A percentile compares a stretch with the other conserved stretches of the same genome.
phyloP scores from a whole-genome alignment of 768 basidiomycete genomes.

The Roridomyces roridus region DNA sequence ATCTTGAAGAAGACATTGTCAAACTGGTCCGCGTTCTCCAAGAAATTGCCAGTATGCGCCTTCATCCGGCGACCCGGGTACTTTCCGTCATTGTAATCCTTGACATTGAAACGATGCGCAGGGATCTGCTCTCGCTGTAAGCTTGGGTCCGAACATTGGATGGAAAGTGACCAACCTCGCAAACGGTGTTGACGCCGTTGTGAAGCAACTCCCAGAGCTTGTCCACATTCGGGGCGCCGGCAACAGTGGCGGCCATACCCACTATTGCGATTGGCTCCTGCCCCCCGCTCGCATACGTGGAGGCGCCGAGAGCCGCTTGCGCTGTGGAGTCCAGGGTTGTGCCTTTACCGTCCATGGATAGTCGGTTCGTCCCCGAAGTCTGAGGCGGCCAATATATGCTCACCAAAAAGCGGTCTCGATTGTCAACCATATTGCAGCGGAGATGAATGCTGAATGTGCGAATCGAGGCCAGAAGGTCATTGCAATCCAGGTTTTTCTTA shows the following conservation, averaged over 20 bases:
- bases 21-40: constrained; percentile 61
- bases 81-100: constrained; percentile 40
- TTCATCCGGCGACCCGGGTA: constrained; percentile 50
- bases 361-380: no score
- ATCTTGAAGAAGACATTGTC: constrained; percentile 77
- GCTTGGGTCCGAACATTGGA: background rate
- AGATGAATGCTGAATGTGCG: no score
- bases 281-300: constrained; percentile 28
- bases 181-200: constrained; percentile 59
- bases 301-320: no score
- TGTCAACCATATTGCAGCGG: no score
- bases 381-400: no score
- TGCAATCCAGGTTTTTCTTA: no score
- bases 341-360: no score
- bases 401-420: no score
- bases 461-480: no score
- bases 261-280: constrained; percentile 70
- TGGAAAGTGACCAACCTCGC: constrained; percentile 49
- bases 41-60: constrained; percentile 67
- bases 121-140: constrained; percentile 57
- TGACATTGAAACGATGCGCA: constrained; percentile 56
- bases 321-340: no score
- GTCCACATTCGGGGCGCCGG: constrained; percentile 54
- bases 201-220: constrained; percentile 67
- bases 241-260: constrained; percentile 71